Conservation (phyloP, 2,329 filamentous ascomycete genomes). For the Alternaria arborescens region DNA sequence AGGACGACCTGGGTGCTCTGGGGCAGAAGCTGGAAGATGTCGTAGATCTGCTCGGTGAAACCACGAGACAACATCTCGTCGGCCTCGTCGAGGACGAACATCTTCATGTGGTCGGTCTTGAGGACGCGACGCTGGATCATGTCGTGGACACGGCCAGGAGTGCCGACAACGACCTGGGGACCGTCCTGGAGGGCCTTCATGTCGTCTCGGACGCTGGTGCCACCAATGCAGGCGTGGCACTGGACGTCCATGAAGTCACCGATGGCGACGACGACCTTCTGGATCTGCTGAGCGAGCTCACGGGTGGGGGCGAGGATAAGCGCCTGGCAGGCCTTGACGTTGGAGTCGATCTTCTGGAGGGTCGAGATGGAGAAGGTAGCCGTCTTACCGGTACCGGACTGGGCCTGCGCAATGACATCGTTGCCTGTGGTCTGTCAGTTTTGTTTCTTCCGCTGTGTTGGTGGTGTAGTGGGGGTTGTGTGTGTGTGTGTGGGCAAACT, state of each 20-base stretch:
- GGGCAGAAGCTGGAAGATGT: constrained; percentile 98
- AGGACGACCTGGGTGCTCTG: constrained; percentile 99
- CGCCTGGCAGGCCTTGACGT: constrained; percentile 95
- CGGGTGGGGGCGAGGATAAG: constrained; percentile 97
- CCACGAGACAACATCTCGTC: constrained; percentile 99
- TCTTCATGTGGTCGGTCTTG: constrained; percentile 98
- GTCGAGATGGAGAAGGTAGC: constrained; percentile 99
- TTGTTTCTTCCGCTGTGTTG: constrained; percentile 12
- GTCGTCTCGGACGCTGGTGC: constrained; percentile 96
- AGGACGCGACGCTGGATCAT: constrained; percentile 99
- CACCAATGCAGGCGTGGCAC: constrained; percentile 99
- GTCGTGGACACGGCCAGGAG: constrained; percentile 97
- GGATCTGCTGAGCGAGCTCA: constrained; percentile 98
- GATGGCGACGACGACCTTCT: constrained; percentile 98
- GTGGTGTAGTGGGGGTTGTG: neutral
- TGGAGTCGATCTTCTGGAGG: constrained; percentile 97
- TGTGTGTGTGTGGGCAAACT: constrained; percentile 45
- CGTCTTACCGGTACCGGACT: constrained; percentile 99
- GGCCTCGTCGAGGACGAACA: constrained; percentile 99
- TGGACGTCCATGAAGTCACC: constrained; percentile 99
- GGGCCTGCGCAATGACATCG: constrained; percentile 99
- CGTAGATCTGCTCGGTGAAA: constrained; percentile 99
- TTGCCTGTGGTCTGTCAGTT: constrained; percentile 65
- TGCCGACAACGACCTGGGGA: constrained; percentile 96
- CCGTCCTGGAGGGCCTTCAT: constrained; percentile 98